These are phyloP conservation scores for Claviceps pazoutovae DNA, from an alignment of 2,329 filamentous ascomycete species.

Conservation along the genomic window DNA sequence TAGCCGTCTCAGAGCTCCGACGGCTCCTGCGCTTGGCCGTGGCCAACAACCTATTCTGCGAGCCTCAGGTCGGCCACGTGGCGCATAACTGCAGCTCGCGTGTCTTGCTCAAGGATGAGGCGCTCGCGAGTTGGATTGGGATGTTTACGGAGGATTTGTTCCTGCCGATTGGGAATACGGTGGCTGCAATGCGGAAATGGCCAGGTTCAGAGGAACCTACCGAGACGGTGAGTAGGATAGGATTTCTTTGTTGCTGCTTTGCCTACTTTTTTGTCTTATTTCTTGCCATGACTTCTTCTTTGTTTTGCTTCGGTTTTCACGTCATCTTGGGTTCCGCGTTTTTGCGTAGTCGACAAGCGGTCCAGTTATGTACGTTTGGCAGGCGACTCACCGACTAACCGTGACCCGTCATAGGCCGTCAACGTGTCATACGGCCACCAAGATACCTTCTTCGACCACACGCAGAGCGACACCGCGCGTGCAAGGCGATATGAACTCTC, in stretches of 20 bases:
- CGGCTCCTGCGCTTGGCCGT: slow-evolving; percentile 26
- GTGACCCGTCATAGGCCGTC: slow-evolving; percentile 9
- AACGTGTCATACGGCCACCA: slow-evolving; percentile 15
- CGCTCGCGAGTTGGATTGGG: slow-evolving; percentile 18
- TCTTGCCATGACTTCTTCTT: neutral
- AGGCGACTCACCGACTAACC: no score
- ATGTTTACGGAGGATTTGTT: slow-evolving; percentile 17
- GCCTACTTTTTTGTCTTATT: neutral
- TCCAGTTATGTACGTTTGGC: no score
- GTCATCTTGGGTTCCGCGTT: neutral
- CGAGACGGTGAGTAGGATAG: slow-evolving; percentile 13
- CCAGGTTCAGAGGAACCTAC: slow-evolving; percentile 20
- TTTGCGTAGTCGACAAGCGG: neutral
- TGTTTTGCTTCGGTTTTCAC: neutral
- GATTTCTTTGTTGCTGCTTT: neutral
- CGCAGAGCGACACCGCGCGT: slow-evolving; percentile 13
- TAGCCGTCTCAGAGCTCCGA: slow-evolving; percentile 16
- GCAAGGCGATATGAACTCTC: slow-evolving; percentile 18
- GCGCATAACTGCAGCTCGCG: slow-evolving; percentile 24
- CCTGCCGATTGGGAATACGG: slow-evolving; percentile 16
- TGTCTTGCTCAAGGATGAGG: slow-evolving; percentile 15
- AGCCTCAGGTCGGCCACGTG: slow-evolving; percentile 22
- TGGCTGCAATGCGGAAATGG: slow-evolving; percentile 22
- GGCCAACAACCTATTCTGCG: slow-evolving; percentile 24
- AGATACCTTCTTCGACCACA: slow-evolving; percentile 15